Base-by-base conservation (phyloP, 2,329 filamentous ascomycete genomes). In the Cadophora gregata region DNA sequence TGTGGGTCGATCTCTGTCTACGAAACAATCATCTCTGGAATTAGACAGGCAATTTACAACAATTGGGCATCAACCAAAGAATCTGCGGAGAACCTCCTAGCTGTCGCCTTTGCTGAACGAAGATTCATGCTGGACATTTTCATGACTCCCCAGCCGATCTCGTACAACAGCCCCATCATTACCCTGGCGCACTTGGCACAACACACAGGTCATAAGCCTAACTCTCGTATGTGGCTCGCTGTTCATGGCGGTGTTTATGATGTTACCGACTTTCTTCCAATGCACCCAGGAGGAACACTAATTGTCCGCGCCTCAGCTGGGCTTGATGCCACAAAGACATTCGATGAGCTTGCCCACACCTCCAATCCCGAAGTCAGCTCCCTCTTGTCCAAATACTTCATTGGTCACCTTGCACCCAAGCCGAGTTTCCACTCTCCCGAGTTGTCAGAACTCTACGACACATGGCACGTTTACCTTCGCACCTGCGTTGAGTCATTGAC, bases 401-500 rank as follows among this genome's bases (percentile, higher is more conserved):
- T 50, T 50, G 47, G 47, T 25, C 47, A 50, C 21, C 24, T 50
- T 2, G 47, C 47, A 50, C 47, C 47, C 10, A 50, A 50, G 47
- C 47, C 47, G 27, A 50, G 47, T 12, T 50, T 50, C 47, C 47
- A 50, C 47, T 50, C 47, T 12, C 47, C 47, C 3, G 47, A 50
- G 47, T 14, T 50, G 5, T 50, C 47, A 4, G 47, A 50, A 50
- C 21, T 50, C 21, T 50, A 50, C 24, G 47, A 50, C 21, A 50
- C 47, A 50, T 50, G 47, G 47, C 3, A 50, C 47, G 47, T 50
- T 12, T 50, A 50, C 27, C 21, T 50, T 14, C 55, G 55, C 4
- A 36, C 38, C 9, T 47, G 38, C 31, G 59, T 62, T 4, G 59
- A 62, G 31, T 48, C 29, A 31, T 50, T 62, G 14, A 62, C 59